These are phyloP conservation scores for Sporothrix brunneoviolacea DNA, from an alignment of 2,329 filamentous ascomycete genomes.

Conservation along the genomic window DNA sequence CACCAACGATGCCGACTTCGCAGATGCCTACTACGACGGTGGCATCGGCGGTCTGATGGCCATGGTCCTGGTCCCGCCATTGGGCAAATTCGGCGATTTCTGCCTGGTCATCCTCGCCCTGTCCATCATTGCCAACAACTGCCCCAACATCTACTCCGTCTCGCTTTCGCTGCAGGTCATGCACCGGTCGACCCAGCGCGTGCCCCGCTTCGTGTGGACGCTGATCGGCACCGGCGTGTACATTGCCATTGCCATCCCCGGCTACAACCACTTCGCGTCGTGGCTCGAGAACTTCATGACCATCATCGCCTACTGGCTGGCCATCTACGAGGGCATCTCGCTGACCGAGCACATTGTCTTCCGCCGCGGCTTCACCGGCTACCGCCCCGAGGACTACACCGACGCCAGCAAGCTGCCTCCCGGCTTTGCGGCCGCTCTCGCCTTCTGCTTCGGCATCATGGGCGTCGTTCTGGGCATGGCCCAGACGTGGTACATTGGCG, in stretches of 20 bases:
- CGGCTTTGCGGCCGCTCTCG: constrained; percentile 27
- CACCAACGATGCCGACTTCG: constrained; percentile 46
- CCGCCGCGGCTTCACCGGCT: constrained; percentile 35
- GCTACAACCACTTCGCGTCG: constrained; percentile 26
- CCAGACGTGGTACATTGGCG: constrained; percentile 56
- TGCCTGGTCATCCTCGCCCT: constrained; percentile 40
- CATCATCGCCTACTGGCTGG: constrained; percentile 36
- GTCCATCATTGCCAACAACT: constrained; percentile 39
- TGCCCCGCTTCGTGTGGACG: constrained; percentile 54
- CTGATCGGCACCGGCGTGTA: constrained; percentile 52
- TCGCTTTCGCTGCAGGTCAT: constrained; percentile 46
- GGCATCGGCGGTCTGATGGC: constrained; percentile 42
- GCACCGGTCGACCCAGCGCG: constrained; percentile 39
- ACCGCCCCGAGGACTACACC: constrained; percentile 41
- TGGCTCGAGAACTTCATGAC: constrained; percentile 34
- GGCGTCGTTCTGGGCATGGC: constrained; percentile 53
- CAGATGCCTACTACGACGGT: constrained; percentile 32
- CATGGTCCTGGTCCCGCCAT: constrained; percentile 36
- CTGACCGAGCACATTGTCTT: constrained; percentile 36
- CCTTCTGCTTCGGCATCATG: constrained; percentile 29
- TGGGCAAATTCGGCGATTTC: constrained; percentile 42
- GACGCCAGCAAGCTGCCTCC: constrained; percentile 34
- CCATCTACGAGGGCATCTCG: constrained; percentile 37
- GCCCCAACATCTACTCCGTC: constrained; percentile 34
- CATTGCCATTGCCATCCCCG: constrained; percentile 49